phyloP scores from a whole-genome alignment of 768 basidiomycete species.

The Jaapia argillacea region DNA sequence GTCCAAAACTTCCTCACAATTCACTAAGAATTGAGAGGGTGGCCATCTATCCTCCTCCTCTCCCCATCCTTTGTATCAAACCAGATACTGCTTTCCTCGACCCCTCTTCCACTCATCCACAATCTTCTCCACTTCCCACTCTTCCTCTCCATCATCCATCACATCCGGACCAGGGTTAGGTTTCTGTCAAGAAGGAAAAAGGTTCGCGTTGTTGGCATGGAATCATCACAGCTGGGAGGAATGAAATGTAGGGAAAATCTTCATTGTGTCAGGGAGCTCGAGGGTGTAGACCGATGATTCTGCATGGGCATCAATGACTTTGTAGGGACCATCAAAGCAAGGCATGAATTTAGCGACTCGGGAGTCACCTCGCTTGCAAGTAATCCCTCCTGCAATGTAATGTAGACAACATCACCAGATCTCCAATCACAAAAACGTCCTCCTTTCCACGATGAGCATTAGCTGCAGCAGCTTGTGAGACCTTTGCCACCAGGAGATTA shows the following conservation, averaged over 20 bases:
- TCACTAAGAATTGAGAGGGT: no score
- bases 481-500: conserved; percentile 19
- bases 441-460: conserved; percentile 17
- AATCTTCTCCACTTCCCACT: conserved; percentile 20
- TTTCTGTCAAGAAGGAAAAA: conserved; percentile 23
- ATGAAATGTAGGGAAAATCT: conserved; percentile 25
- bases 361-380: conserved; percentile 11
- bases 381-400: conserved; percentile 17
- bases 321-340: conserved; percentile 18
- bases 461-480: conserved; percentile 15
- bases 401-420: conserved; percentile 27
- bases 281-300: conserved; percentile 13
- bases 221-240: conserved; percentile 18
- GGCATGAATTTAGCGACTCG: conserved; percentile 33
- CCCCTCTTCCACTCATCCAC: conserved; percentile 15
- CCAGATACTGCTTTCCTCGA: conserved; percentile 19
- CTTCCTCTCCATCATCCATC: conserved; percentile 14
- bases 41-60: no score
- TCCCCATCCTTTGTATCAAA: no score
- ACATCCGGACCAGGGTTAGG: conserved; percentile 16
- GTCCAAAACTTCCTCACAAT: no score
- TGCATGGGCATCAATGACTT: conserved; percentile 8
- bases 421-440: conserved; percentile 16
- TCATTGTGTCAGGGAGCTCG: conserved; percentile 10
- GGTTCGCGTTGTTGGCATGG: conserved; percentile 22